phyloP scores from a whole-genome alignment of 2,329 filamentous ascomycete genomes.

The Mycosphaerella sp. region DNA sequence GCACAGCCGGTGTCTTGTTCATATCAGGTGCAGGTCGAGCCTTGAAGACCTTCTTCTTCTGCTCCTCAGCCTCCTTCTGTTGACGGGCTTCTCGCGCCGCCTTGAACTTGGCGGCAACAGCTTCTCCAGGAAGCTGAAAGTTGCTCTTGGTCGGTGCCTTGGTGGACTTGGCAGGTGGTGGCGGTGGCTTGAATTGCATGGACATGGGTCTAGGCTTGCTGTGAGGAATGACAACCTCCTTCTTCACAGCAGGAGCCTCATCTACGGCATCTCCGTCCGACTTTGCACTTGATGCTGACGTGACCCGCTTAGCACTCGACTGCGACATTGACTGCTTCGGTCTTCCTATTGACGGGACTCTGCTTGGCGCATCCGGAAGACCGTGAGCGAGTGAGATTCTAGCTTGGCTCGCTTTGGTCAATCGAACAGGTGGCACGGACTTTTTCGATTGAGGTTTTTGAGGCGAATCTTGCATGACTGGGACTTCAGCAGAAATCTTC shows the following conservation, averaged over 20 bases:
- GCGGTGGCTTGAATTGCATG: slow-evolving; percentile 43
- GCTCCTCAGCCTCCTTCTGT: slow-evolving; percentile 38
- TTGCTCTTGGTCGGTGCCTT: slow-evolving; percentile 46
- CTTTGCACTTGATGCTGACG: slow-evolving; percentile 18
- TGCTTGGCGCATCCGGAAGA: slow-evolving; percentile 21
- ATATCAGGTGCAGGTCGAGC: slow-evolving; percentile 39
- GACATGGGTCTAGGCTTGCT: slow-evolving; percentile 44
- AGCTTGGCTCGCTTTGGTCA: slow-evolving; percentile 31
- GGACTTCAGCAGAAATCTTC: slow-evolving; percentile 34
- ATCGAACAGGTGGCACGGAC: slow-evolving; percentile 25
- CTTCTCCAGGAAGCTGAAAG: slow-evolving; percentile 50
- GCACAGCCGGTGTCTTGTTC: slow-evolving; percentile 31
- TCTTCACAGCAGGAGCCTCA: slow-evolving; percentile 16
- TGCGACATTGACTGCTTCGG: slow-evolving; percentile 18
- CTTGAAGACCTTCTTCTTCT: slow-evolving; percentile 40
- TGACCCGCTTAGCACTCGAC: slow-evolving; percentile 15
- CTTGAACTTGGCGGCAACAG: slow-evolving; percentile 48
- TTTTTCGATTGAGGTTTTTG: slow-evolving; percentile 26
- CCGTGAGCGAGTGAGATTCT: slow-evolving; percentile 29
- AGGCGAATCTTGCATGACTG: slow-evolving; percentile 29
- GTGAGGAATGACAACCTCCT: slow-evolving; percentile 31
- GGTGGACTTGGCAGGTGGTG: slow-evolving; percentile 43
- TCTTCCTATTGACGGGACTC: slow-evolving; percentile 13
- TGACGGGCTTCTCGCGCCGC: slow-evolving; percentile 45
- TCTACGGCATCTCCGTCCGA: slow-evolving; percentile 4